Evolutionary conservation across 169 alveolate genomes (phyloP), one percentile per base, ranked within the genome.

Genomic region (Toxoplasma gondii): DNA sequence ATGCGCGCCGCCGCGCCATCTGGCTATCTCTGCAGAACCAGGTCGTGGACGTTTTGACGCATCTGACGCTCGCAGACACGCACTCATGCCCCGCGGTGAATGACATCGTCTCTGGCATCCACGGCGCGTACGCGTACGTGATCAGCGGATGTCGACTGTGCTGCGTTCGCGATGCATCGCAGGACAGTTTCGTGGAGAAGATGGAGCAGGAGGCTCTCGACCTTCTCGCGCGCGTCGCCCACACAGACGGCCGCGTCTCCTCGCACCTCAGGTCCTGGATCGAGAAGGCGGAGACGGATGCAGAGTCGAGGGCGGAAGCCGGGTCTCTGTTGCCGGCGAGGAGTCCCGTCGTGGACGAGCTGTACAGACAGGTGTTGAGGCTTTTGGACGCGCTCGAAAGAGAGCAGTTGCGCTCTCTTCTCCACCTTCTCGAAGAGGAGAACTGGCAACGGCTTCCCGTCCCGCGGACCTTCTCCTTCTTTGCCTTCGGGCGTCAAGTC

Each of bases 371-470:
- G 24, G 80, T 74, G 70, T 39, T 27, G 49, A 39, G 74, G 16
- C 88, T 83, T 5, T 12, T 90, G 45, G 53, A 67, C 17, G 45
- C 82, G 49, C 74, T 90, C 9, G 64, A 90, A 39, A 41, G 34
- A 24, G 78, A 29, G 39, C 45, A 64, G 39, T 24, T 74, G 22
- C 78, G 43, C n/a, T 34, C 41, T 1, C 69, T 90, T 86, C 78
- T 90, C 53, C 88, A 90, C 34, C 88, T 67, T 5, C 38, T 90
- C 36, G 39, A 54, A 54, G 78, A n/a, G 31, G 93, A 90, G 78
- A 90, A 17, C 38, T 90, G 93, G 93, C 86, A 90, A 44, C 69
- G 93, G 34, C 87, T 70, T 45, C 93, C 93, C 39, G 93, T 90
- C 43, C 38, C 45, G 44, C 78, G 88, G 36, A 29, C 45, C 27